Base-by-base conservation (phyloP, 1,284 basidiomycete genomes). In the Moniliophthora roreri region DNA sequence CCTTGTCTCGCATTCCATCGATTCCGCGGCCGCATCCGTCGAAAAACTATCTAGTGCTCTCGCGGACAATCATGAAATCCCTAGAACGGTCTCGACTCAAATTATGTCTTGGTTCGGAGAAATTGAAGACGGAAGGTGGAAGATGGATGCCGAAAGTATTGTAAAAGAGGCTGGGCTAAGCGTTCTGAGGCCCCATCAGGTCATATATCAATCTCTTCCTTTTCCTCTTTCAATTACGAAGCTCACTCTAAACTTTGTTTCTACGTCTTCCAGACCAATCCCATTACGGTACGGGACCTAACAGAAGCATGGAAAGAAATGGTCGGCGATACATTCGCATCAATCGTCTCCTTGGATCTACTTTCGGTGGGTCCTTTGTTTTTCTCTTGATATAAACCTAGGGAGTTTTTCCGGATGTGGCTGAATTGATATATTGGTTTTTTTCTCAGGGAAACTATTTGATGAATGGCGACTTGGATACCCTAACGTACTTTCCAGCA, bases 81-180 rank as follows among this genome's bases (percentile, higher is more conserved):
- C 80, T 1, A 67, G 77, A 3, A 67, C 75, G 0, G 81, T 95
- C 4, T 79, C 82, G 0, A 67, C 63, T 3, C 89, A 92, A 61
- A 77, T 95, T 8, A 82, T 95, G 73, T 65, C 68, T 0, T 93
- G 93, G 83, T 96, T 94, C 60, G 93, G 93, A 2, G 68, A 71
- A 1, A 65, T 87, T 0, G 60, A 69, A n/a, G 73, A 72, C 6
- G 79, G 72, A 2, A 72, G 66, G 34, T 93, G 91, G 89, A 75
- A 66, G 44, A 82, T 91, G 76, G 74, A 90, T 46, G 74, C 78
- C 4, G 65, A 74, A 1, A 72, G 69, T 0, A 71, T 89, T 13
- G 76, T 91, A 8, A 78, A 73, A 55, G 85, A 91, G 62, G 70
- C 91, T 15, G 91, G 91, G 0, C 53, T 90, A 41, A 87, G 88